Base-by-base conservation (phyloP, 192 early-diverging fungal species). In the Coemansia sp. region DNA sequence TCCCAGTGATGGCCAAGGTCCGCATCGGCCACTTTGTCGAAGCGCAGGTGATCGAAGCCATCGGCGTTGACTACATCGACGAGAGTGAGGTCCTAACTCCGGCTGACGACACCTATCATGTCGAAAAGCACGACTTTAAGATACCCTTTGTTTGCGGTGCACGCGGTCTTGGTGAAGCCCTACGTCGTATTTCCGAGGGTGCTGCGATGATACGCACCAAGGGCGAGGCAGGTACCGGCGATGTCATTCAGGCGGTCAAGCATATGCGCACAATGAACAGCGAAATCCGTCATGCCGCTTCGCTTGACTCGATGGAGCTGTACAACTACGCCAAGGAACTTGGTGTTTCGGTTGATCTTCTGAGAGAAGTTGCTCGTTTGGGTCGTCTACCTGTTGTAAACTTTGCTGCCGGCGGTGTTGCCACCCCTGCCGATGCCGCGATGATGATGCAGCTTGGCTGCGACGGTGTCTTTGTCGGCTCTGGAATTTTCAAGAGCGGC, bases 1-100 rank as follows among this genome's bases (percentile, higher is more conserved):
- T 99, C 86, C 97, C 97, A n/a, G 96, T 99, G 70, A 98, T 99
- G 96, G 97, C 96, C 82, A 98, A 97, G 85, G 95, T 96, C 79
- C 91, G 97, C 67, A 97, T 98, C 70, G 97, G 97, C 65, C 97
- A 99, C 87, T 93, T 98, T 90, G 95, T 99, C 71, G 97, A 99
- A 85, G 97, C 97, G 32, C 94, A 96, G 85, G 94, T 99, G 79
- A 87, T 99, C 66, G 88, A 98, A 81, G 87, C 90, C 53, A 86
- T 98, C 56, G 93, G 91, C 67, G 89, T 97, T 64, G 96, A 99
- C 78, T 98, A 95, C 83, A 97, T 99, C 87, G 97, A 99, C 73
- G 97, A 99, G 84, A 93, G 91, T 67, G 96, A 99, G 78, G 97
- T 99, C 9, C 83, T 99, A 61, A 97, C 97, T 5, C 91, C 90